These are phyloP conservation scores for Draba incana DNA, from an alignment of 345 rosid genomes.

Conservation along the genomic window DNA sequence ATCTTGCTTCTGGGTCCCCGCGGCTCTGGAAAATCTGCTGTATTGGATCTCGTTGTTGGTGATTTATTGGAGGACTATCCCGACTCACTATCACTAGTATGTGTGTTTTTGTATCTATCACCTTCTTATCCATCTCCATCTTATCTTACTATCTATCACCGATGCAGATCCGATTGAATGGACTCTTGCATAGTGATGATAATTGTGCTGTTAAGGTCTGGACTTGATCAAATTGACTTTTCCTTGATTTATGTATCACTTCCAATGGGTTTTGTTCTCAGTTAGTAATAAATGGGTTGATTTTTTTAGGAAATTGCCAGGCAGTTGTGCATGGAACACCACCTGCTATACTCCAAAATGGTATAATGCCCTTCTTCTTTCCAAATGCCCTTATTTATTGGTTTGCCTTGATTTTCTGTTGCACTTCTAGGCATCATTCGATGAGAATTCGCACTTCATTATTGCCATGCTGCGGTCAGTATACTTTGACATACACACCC, in stretches of 20 bases:
- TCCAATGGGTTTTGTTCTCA: background rate
- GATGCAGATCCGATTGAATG: conserved; percentile 86
- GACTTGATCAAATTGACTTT: too few relatives aligned
- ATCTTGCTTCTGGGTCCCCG: conserved; percentile 92
- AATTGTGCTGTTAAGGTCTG: conserved; percentile 73
- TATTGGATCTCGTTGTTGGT: conserved; percentile 79
- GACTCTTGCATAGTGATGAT: conserved; percentile 85
- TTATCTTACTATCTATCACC: conserved; percentile 8
- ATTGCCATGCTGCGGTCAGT: conserved; percentile 81
- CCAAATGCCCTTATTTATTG: conserved; percentile 2
- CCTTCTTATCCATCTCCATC: background rate
- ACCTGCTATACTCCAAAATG: conserved; percentile 82
- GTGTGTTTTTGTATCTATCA: conserved; percentile 14
- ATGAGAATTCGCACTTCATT: conserved; percentile 89
- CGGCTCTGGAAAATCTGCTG: conserved; percentile 86
- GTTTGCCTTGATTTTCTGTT: conserved; percentile 4
- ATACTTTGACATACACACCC: conserved; percentile 5
- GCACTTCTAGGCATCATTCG: conserved; percentile 79
- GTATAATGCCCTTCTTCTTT: conserved; percentile 40
- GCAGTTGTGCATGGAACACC: conserved; percentile 84
- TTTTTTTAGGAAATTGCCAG: conserved; percentile 76
- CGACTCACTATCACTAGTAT: conserved; percentile 73
- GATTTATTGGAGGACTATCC: conserved; percentile 72
- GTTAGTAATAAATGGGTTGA: background rate
- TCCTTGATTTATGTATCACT: too few relatives aligned